Base-by-base conservation (phyloP, 768 basidiomycete species). In the Xerocomus potaroensis region DNA sequence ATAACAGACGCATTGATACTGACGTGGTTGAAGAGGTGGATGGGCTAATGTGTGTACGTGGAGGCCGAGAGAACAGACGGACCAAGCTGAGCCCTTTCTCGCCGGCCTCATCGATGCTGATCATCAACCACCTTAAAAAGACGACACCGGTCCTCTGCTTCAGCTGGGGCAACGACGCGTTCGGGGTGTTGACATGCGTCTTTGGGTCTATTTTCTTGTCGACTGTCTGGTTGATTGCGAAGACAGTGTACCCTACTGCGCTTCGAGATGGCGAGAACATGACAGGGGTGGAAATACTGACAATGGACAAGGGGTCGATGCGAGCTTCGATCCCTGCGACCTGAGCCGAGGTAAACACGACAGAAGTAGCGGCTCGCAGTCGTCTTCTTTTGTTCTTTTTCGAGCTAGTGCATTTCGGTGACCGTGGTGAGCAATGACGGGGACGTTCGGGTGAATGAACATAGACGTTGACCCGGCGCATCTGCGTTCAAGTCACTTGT, bases 71-170 rank as follows among this genome's bases (percentile, higher is more conserved):
- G 35, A 26, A 67, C 36, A 39, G 24, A 67, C 74, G 53, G 46
- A 91, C 88, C 62, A 91, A 62, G 24, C 89, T 87, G 56, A 87
- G 85, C 1, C 90, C 87, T 62, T 89, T 91, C 62, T 91, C 87
- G 57, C 89, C 91, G 32, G 84, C 85, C 56, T 89, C 81, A 50
- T 91, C 84, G 8, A 91, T 73, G 10, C 87, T 71, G 41, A 93
- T 83, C n/a, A 82, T 90, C 45, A 94, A 62, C 39, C 90, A 71
- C 62, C 86, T 90, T 41, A 94, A 69, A 49, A 78, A 80, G 3
- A 87, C 65, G 27, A 87, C 66, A 1, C 84, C 82, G 1, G 71
- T 61, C 34, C 87, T 73, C 14, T 73, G 69, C 48, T 77, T 78
- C 21, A 89, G 66, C 47, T 77, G 78, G n/a, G 69, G 62, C n/a